Evolutionary conservation across 1,284 basidiomycete species (phyloP), one percentile per base, ranked within the genome.

Genomic region (Phaffia rhodozyma): DNA sequence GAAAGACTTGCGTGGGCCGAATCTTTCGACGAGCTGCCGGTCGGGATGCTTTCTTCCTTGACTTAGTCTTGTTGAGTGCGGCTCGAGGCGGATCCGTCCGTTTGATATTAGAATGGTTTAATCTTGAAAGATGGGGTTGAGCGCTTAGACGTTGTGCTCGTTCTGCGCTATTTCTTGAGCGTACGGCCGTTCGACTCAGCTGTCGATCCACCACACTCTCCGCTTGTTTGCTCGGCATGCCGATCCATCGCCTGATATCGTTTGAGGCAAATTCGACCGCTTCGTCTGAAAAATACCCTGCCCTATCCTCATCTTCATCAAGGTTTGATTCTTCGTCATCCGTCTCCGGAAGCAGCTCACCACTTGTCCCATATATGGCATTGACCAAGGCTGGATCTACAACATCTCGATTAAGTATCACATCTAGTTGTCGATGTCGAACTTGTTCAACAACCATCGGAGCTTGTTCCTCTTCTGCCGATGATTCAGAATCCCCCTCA

Each of bases 11-110:
- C 5, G 38, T 2, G 16, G 38, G 38, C 13, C 38, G 38, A 43
- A 11, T 11, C 13, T 43, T 43, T 11, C 38, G 51, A 53, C 23
- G 51, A 53, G 51, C 51, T 53, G 38, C 38, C 38, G 38, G 13
- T 43, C 38, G 38, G 38, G 13, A 2, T 43, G 38, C 16, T 16
- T 43, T 43, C 13, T 43, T 43, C 38, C 13, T 43, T 11, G 38
- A 2, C 38, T 43, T 43, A 16, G 13, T 11, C 13, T 43, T 43
- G 38, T 43, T 43, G 13, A 43, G 38, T 43, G 38, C 38, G 38
- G 38, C 38, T 43, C 38, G 38, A 43, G 38, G 66, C 1, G 71
- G 71, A 5, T 73, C 68, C 82, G 77, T 63, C 70, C 72, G 68
- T 52, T 74, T 73, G 20, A 72, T 73, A 0, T 72, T 70, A 3